Evolutionary conservation across 345 rosid species (phyloP).

Genomic region (Pugionium dolabratum): DNA sequence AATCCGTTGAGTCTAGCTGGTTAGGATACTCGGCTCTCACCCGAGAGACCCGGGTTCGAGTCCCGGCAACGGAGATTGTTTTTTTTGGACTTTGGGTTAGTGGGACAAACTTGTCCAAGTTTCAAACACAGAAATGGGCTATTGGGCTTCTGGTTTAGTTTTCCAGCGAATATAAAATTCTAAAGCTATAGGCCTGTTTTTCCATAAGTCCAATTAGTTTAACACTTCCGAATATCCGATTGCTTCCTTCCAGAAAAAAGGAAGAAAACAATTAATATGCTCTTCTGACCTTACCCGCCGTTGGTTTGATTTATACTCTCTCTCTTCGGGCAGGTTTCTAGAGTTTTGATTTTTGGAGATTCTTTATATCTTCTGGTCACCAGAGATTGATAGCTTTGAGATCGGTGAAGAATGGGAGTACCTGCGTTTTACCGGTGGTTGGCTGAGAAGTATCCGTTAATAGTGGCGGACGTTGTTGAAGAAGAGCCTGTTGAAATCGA

Average conservation of each 20-base stretch:
- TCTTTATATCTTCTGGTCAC: not conserved
- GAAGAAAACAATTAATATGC: not conserved
- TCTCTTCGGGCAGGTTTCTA: conserved; percentile 14
- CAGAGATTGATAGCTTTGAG: conserved; percentile 15
- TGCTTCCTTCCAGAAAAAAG: not conserved
- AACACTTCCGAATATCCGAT: conserved; percentile 8
- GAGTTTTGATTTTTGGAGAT: not conserved
- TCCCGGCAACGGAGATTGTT: conserved; percentile 57
- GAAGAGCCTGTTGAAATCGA: conserved; percentile 87
- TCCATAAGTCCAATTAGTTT: not conserved
- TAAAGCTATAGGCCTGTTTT: not conserved
- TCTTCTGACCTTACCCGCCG: conserved; percentile 42
- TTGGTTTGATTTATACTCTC: conserved; percentile 10
- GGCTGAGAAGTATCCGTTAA: conserved; percentile 90
- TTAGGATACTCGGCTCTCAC: conserved; percentile 76
- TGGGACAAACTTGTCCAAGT: too few relatives aligned
- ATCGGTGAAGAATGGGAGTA: conserved; percentile 70
- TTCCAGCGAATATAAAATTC: not conserved
- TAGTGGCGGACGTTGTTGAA: conserved; percentile 79
- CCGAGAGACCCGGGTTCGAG: conserved; percentile 63
- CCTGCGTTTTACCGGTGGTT: conserved; percentile 97
- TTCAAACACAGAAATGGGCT: not conserved
- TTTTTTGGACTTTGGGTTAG: too few relatives aligned
- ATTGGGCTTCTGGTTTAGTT: not conserved
- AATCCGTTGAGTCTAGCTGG: conserved; percentile 52